Percentiles rank a stretch among this genome's conserved stretches.
Evolutionary conservation across 305 asterid species (phyloP).

Genomic region (Lippia alba): DNA sequence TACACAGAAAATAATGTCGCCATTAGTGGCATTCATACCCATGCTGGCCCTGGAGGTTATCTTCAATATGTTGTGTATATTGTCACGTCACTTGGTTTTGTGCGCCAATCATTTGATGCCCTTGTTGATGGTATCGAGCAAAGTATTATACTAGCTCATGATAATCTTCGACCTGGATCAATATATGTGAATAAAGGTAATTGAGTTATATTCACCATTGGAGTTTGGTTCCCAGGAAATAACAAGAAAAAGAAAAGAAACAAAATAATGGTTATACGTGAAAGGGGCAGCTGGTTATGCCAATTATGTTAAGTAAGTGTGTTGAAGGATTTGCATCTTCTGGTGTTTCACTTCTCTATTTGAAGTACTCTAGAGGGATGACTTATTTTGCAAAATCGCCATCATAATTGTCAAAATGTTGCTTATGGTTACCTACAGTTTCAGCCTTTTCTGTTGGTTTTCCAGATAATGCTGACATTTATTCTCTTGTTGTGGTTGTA

Average conservation of each 20-base stretch:
- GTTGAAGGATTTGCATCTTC: slow-evolving; percentile 7
- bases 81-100: slow-evolving; percentile 96
- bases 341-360: slow-evolving; percentile 12
- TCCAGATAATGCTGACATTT: not conserved
- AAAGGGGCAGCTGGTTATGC: not conserved
- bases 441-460: not conserved
- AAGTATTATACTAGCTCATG: slow-evolving; percentile 87
- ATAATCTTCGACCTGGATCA: slow-evolving; percentile 89
- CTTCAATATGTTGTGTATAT: slow-evolving; percentile 89
- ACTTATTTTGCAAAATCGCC: not conserved
- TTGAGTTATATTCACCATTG: slow-evolving; percentile 13
- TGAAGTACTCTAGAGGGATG: not conserved
- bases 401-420: not conserved
- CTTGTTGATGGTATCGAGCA: slow-evolving; percentile 97
- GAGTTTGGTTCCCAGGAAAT: slow-evolving; percentile 4
- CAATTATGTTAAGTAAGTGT: not conserved
- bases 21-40: slow-evolving; percentile 95
- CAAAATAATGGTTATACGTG: slow-evolving; percentile 5
- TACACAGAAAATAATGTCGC: slow-evolving; percentile 92
- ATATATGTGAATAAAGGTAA: slow-evolving; percentile 84
- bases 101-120: slow-evolving; percentile 95
- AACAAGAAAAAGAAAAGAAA: not conserved
- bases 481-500: slow-evolving; percentile 3
- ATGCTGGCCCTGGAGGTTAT: slow-evolving; percentile 99
- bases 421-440: too few species aligned